Percentiles rank a stretch among this genome's conserved stretches.
Evolutionary conservation across 2,329 filamentous ascomycete genomes (phyloP).

Genomic region (Dactylellina haptotyla): DNA sequence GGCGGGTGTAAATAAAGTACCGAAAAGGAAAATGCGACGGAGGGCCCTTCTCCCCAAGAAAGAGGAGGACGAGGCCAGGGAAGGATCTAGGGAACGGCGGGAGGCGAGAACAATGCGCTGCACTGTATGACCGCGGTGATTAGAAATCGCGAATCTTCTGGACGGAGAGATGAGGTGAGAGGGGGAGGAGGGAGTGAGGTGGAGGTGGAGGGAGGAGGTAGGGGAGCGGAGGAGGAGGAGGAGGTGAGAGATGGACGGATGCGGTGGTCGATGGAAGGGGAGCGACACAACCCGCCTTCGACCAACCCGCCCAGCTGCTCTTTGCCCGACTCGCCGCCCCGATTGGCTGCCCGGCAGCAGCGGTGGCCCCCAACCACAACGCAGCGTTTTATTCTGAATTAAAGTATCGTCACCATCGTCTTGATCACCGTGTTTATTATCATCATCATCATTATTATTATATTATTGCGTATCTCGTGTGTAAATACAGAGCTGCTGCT

Average conservation of each 20-base stretch:
- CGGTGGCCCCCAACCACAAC: no score
- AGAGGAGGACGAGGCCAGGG: constrained; percentile 7
- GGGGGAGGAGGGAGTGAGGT: background rate
- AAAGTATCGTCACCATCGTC: no score
- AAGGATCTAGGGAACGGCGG: constrained; percentile 44
- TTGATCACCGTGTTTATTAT: no score
- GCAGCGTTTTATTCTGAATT: no score
- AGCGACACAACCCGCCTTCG: no score
- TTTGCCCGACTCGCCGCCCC: no score
- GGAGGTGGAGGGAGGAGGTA: background rate
- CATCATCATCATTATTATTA: no score
- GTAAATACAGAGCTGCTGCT: no score
- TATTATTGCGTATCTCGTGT: no score
- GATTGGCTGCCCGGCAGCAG: no score
- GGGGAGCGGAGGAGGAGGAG: background rate
- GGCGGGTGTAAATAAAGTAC: constrained; percentile 42
- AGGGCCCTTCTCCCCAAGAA: background rate
- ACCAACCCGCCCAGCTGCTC: no score
- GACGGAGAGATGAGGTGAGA: constrained; percentile 1
- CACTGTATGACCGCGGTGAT: constrained; percentile 22
- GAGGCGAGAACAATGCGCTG: constrained; percentile 40
- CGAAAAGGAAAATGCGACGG: constrained; percentile 30
- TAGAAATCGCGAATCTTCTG: constrained; percentile 44
- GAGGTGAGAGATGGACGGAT: background rate
- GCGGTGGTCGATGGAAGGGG: background rate